Conservation (phyloP, 257 asterid genomes). For the Haberlea rhodopensis region DNA sequence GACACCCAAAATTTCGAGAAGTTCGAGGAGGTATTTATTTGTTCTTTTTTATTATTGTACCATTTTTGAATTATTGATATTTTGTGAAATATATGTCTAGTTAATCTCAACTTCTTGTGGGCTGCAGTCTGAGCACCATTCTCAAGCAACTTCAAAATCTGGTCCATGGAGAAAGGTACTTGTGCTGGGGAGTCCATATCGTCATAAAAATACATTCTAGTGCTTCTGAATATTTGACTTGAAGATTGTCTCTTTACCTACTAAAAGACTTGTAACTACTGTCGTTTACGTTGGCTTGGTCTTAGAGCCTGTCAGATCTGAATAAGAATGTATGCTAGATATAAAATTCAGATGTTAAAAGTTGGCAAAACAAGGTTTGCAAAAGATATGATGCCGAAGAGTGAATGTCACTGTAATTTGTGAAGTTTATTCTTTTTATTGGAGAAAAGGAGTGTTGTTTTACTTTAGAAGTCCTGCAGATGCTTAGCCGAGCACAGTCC, state of each 20-base stretch:
- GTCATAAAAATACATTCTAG: too few relatives aligned
- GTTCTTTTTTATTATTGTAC: neutral
- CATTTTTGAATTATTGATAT: neutral
- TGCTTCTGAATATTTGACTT: neutral
- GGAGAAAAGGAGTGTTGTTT: neutral
- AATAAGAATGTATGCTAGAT: neutral
- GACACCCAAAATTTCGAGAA: slow-evolving; percentile 36
- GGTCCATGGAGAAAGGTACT: slow-evolving; percentile 58
- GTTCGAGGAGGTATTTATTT: slow-evolving; percentile 32
- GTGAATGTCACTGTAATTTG: neutral
- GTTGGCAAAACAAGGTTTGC: neutral
- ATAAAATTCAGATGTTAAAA: neutral
- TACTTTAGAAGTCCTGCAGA: neutral
- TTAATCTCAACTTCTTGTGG: slow-evolving; percentile 3
- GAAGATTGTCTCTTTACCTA: neutral
- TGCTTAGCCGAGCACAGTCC: neutral
- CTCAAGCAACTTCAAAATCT: slow-evolving; percentile 34
- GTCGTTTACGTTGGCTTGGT: neutral
- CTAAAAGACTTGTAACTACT: neutral
- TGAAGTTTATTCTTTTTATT: too few relatives aligned
- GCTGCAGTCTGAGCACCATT: slow-evolving; percentile 33
- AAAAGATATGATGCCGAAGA: neutral
- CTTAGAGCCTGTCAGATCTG: neutral
- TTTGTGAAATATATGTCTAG: slow-evolving; percentile 1
- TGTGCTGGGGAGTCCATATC: neutral